Percentiles rank a stretch among this genome's conserved stretches.
phyloP scores from a whole-genome alignment of 164 flowering plant species.

The Kalanchoe fedtschenkoi region DNA sequence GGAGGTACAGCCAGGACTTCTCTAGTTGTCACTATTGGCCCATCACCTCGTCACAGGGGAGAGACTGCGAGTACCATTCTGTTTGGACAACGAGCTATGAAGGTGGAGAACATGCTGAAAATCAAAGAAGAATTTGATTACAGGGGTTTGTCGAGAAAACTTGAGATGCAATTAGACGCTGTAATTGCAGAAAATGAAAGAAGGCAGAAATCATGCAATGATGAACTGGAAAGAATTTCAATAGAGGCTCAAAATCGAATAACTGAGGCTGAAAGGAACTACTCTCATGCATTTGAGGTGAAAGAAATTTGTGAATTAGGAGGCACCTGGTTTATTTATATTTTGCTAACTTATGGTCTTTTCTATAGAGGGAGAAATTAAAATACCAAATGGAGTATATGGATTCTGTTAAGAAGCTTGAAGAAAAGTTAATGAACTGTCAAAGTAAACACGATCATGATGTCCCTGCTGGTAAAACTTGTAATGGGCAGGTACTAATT shows the following conservation, averaged over 20 bases:
- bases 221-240: constrained; percentile 63
- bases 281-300: constrained; percentile 79
- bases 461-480: constrained; percentile 20
- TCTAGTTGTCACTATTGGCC: constrained; percentile 59
- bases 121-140: constrained; percentile 97
- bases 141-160: constrained; percentile 79
- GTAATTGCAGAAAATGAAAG: constrained; percentile 90
- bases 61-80: constrained; percentile 66
- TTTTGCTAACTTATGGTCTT: not conserved
- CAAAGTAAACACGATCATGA: constrained; percentile 32
- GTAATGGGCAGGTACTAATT: constrained; percentile 34
- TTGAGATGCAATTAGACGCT: constrained; percentile 82
- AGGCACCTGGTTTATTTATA: not conserved
- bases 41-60: constrained; percentile 75
- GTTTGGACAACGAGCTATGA: constrained; percentile 95
- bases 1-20: constrained; percentile 95
- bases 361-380: constrained; percentile 52
- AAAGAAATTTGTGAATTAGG: not conserved
- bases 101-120: constrained; percentile 96
- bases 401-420: constrained; percentile 70
- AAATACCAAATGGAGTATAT: constrained; percentile 72
- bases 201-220: constrained; percentile 72
- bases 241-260: constrained; percentile 58
- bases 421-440: constrained; percentile 52
- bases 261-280: constrained; percentile 65